These are phyloP conservation scores for Camellia lanceoleosa DNA, from an alignment of 148 eudicot genomes.

Conservation along the genomic window DNA sequence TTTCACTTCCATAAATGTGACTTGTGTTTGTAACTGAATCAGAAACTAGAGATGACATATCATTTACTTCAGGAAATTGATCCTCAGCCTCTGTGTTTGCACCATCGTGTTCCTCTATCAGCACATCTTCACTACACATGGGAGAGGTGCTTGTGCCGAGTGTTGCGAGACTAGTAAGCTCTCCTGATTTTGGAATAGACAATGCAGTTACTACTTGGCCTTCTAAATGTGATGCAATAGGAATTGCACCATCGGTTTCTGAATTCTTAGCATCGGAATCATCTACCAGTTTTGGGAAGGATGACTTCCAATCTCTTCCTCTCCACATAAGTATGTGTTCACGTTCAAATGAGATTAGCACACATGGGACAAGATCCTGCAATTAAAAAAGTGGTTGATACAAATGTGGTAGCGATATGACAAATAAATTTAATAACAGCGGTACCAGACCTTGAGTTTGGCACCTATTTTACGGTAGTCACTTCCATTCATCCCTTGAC, in stretches of 20 bases:
- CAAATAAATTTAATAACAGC: background rate
- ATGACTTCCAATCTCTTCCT: slow-evolving; percentile 87
- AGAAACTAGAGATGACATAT: slow-evolving; percentile 23
- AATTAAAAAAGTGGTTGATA: slow-evolving; percentile 13
- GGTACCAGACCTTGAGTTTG: slow-evolving; percentile 73
- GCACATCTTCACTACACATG: slow-evolving; percentile 21
- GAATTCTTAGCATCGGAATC: slow-evolving; percentile 23
- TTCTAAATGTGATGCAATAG: slow-evolving; percentile 26
- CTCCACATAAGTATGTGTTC: slow-evolving; percentile 96
- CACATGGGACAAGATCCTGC: slow-evolving; percentile 94
- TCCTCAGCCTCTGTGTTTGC: slow-evolving; percentile 16
- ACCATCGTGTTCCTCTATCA: slow-evolving; percentile 16
- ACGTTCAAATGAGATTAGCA: slow-evolving; percentile 73
- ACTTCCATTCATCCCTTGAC: slow-evolving; percentile 81
- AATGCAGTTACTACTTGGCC: slow-evolving; percentile 27
- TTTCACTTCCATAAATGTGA: slow-evolving; percentile 17
- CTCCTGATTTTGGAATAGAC: slow-evolving; percentile 17
- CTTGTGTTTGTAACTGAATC: slow-evolving; percentile 11
- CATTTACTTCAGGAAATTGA: slow-evolving; percentile 12
- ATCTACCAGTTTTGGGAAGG: slow-evolving; percentile 26
- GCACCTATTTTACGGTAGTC: slow-evolving; percentile 88
- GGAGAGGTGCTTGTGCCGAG: slow-evolving; percentile 22
- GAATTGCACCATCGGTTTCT: slow-evolving; percentile 26
- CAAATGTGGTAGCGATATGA: background rate
- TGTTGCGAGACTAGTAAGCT: slow-evolving; percentile 7